Evolutionary conservation across 177 flowering plant genomes (phyloP), one percentile per base, ranked within the genome.

Genomic region (Vitis hybrid): DNA sequence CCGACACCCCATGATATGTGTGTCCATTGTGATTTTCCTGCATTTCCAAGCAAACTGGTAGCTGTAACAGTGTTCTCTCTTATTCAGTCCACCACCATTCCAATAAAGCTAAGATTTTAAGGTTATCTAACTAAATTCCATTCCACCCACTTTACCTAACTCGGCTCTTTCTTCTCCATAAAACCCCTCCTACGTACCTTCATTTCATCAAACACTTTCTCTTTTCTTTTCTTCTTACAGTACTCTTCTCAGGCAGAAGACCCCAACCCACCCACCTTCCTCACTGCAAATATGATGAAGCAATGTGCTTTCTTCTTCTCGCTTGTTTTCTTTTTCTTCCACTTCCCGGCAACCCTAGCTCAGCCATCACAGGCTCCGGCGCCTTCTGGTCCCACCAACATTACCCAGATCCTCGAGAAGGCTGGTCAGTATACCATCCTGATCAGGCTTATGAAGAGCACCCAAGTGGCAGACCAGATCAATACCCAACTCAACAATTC

Each of bases 361-460:
- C 87, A 82, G 4, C 77, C 78, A 11, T 78, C 57, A 52, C 76
- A 52, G 65, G 75, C 83, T 1, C 90, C 91, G 2, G 84, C 82
- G 1, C 85, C 88, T 0, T 5, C 89, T 0, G 95, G 76, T 52
- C 78, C 83, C 18, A 69, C 73, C 19, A 71, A 79, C 56, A 64
- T 69, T 52, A 64, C 74, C 35, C 71, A 76, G 58, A 72, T 76
- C 77, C 82, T 79, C 11, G 70, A 79, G 52, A 80, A 80, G 35
- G 78, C 78, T 18, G 78, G 80, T 1, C 74, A 71, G 14, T 80
- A 68, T 62, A 61, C 69, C 1, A 4, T 74, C 71, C 54, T 81
- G 17, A 73, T 75, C 66, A 73, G 78, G 35, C 76, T 80, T 1
- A 4, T 80, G 52, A 80, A 74, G 14, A 46, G 69, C 35, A 80